A percentile compares a stretch with the other conserved stretches of the same genome.
phyloP scores from a whole-genome alignment of 2,329 filamentous ascomycete species.

The Lachnellula occidentalis region DNA sequence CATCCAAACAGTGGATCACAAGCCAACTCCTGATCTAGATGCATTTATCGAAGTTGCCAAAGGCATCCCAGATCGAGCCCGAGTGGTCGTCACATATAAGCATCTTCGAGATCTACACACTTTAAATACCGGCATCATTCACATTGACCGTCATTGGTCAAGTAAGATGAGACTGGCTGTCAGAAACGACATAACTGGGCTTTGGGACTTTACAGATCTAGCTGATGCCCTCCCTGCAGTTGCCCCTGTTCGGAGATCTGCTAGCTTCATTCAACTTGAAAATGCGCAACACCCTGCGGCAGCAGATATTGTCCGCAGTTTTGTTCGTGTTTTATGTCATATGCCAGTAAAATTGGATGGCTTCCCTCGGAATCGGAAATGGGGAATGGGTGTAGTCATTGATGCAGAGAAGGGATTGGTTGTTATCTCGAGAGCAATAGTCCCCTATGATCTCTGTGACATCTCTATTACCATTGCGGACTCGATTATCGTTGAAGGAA shows the following conservation, averaged over 20 bases:
- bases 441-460: slow-evolving; percentile 95
- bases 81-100: slow-evolving; percentile 92
- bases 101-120: slow-evolving; percentile 94
- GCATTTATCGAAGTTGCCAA: slow-evolving; percentile 90
- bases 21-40: slow-evolving; percentile 80
- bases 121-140: slow-evolving; percentile 84
- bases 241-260: slow-evolving; percentile 66
- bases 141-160: slow-evolving; percentile 93
- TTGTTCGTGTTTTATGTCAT: slow-evolving; percentile 85
- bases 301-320: slow-evolving; percentile 90
- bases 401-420: slow-evolving; percentile 95
- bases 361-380: slow-evolving; percentile 91
- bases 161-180: slow-evolving; percentile 90
- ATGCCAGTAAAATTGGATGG: slow-evolving; percentile 97
- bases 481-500: slow-evolving; percentile 88
- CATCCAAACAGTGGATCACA: slow-evolving; percentile 86
- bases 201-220: slow-evolving; percentile 92
- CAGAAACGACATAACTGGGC: slow-evolving; percentile 80
- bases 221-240: slow-evolving; percentile 73
- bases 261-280: slow-evolving; percentile 87
- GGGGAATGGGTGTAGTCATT: slow-evolving; percentile 94
- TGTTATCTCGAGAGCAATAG: slow-evolving; percentile 86
- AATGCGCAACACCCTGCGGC: slow-evolving; percentile 83
- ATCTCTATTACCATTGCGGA: slow-evolving; percentile 95
- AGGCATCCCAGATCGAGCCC: slow-evolving; percentile 71